phyloP scores from a whole-genome alignment of 305 asterid genomes.

The Solanum hybrid region DNA sequence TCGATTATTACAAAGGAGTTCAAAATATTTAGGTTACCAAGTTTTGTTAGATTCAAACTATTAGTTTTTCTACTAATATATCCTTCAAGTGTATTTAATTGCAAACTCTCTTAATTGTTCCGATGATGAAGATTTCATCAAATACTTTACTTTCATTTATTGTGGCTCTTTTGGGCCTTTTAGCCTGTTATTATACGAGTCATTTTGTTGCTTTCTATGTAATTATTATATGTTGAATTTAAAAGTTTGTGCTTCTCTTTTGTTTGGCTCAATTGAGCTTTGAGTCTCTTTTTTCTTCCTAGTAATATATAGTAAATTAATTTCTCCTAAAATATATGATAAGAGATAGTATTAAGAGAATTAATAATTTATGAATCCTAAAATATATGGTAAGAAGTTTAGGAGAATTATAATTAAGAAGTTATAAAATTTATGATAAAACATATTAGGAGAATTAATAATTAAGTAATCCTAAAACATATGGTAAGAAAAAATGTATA shows the following conservation, averaged over 20 bases:
- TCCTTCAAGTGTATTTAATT: no score
- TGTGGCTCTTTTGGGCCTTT: neutral
- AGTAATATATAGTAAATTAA: no score
- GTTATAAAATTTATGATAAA: neutral
- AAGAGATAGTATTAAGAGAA: neutral
- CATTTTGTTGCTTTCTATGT: neutral
- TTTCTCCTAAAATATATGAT: no score
- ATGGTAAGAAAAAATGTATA: neutral
- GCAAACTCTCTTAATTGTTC: neutral
- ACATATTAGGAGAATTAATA: neutral
- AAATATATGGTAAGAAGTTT: neutral
- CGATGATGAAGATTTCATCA: neutral
- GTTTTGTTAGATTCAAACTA: neutral
- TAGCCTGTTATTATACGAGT: neutral
- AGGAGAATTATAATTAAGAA: neutral
- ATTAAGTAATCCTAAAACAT: neutral
- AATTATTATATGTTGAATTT: no score
- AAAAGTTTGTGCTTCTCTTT: no score
- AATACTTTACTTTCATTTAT: neutral
- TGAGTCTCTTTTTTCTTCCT: no score
- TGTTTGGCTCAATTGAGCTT: no score
- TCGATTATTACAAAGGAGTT: neutral
- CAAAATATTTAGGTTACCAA: neutral
- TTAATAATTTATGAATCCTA: neutral
- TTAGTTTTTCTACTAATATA: neutral